Percentiles rank a stretch among this genome's conserved stretches.
Conservation (phyloP, 2,329 filamentous ascomycete species). For the Exophiala calicioides region DNA sequence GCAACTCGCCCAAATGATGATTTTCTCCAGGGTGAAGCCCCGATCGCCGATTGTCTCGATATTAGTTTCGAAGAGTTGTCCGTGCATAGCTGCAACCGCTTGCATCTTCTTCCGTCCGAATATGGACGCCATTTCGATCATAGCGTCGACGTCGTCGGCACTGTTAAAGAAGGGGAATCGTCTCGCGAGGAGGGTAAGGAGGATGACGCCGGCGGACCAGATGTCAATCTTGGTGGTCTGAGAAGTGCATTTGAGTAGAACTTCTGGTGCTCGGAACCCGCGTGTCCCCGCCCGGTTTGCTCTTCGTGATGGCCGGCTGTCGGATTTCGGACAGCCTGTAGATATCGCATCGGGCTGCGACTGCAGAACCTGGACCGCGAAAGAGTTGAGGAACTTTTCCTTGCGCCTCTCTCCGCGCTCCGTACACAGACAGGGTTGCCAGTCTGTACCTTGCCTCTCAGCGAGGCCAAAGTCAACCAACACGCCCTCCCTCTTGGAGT, state of each 20-base stretch:
- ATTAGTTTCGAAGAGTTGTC: conserved; percentile 86
- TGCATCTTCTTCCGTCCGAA: conserved; percentile 87
- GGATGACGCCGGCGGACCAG: conserved; percentile 95
- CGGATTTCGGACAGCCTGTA: conserved; percentile 80
- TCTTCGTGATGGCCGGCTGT: conserved; percentile 80
- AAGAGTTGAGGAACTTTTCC: conserved; percentile 36
- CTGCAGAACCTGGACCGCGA: conserved; percentile 41
- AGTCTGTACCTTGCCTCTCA: conserved; percentile 70
- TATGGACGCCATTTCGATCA: conserved; percentile 96
- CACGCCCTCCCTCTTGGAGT: conserved; percentile 70
- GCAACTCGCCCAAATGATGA: conserved; percentile 91
- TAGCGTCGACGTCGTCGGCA: conserved; percentile 94
- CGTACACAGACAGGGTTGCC: conserved; percentile 79
- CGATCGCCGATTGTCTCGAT: conserved; percentile 85
- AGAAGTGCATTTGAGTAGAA: conserved; percentile 93
- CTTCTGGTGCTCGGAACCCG: conserved; percentile 94
- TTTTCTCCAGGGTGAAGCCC: conserved; percentile 87
- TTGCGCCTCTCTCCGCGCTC: conserved; percentile 65
- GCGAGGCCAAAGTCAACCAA: conserved; percentile 99
- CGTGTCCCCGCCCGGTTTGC: conserved; percentile 94
- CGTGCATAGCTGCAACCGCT: conserved; percentile 77
- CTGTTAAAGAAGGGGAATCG: conserved; percentile 99
- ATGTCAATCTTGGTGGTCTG: conserved; percentile 94
- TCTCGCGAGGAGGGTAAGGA: conserved; percentile 88
- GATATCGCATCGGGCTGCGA: conserved; percentile 41